phyloP scores from a whole-genome alignment of 1,284 basidiomycete genomes.

The Termitomyces sp. region DNA sequence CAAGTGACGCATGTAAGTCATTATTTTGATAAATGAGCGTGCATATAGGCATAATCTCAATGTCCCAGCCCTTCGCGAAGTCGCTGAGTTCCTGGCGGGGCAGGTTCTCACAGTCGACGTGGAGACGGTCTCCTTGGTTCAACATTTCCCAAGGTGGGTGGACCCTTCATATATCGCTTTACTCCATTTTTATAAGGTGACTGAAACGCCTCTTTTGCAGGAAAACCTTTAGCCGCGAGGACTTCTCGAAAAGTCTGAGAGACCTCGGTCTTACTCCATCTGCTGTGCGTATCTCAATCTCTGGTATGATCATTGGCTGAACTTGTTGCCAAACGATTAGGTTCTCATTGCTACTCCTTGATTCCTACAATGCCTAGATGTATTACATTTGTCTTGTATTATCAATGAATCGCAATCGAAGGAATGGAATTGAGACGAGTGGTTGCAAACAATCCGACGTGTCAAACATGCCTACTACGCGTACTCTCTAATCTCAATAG shows the following conservation, averaged over 20 bases:
- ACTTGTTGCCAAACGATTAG: slow-evolving; percentile 24
- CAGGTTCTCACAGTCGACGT: slow-evolving; percentile 68
- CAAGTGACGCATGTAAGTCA: slow-evolving; percentile 72
- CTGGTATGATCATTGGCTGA: background rate
- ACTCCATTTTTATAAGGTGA: background rate
- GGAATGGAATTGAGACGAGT: background rate
- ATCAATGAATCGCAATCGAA: background rate
- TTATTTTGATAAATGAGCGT: background rate
- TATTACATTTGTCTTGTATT: slow-evolving; percentile 11
- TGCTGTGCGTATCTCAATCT: slow-evolving; percentile 42
- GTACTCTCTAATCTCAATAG: slow-evolving; percentile 49
- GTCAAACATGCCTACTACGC: slow-evolving; percentile 20
- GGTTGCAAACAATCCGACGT: background rate
- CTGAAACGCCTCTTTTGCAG: slow-evolving; percentile 31
- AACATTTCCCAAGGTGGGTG: slow-evolving; percentile 79
- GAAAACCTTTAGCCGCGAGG: slow-evolving; percentile 60
- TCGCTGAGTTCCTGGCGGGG: slow-evolving; percentile 81
- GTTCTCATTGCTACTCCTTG: slow-evolving; percentile 49
- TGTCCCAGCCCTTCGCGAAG: slow-evolving; percentile 64
- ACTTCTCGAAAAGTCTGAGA: slow-evolving; percentile 64
- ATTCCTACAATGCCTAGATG: slow-evolving; percentile 13
- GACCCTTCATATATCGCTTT: background rate
- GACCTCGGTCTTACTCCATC: slow-evolving; percentile 77
- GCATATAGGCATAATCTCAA: background rate
- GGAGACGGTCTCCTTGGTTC: slow-evolving; percentile 70